A percentile compares a stretch with the other conserved stretches of the same genome.
phyloP scores from a whole-genome alignment of 225 moss, liverwort and hornwort genomes.

The Climacium dendroides region DNA sequence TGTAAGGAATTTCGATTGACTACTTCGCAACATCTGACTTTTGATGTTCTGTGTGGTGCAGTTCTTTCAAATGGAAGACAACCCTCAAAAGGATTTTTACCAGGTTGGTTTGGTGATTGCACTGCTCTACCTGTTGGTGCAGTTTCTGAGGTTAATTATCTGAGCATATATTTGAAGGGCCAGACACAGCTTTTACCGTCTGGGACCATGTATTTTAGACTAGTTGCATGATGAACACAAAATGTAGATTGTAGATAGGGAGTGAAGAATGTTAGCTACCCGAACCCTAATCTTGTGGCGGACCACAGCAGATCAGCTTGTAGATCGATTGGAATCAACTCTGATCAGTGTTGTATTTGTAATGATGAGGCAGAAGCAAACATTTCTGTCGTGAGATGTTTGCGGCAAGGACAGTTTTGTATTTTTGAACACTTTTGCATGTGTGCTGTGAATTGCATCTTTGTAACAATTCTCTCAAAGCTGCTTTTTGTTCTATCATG shows the following conservation, averaged over 20 bases:
- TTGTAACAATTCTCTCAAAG: neutral
- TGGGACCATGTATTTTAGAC: slow-evolving; percentile 4
- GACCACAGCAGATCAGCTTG: neutral
- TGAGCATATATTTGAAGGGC: slow-evolving; percentile 2
- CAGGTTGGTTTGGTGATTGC: slow-evolving; percentile 82
- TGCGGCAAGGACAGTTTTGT: neutral
- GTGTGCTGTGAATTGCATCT: neutral
- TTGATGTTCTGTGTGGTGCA: slow-evolving; percentile 9
- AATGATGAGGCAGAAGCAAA: neutral
- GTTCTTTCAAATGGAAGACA: slow-evolving; percentile 93
- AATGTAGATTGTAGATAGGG: slow-evolving; percentile 2
- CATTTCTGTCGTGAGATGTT: neutral
- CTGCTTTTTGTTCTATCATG: neutral
- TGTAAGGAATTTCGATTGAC: neutral
- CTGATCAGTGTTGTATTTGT: neutral
- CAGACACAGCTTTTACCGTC: neutral
- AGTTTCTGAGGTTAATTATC: slow-evolving; percentile 62
- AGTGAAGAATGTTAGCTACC: neutral
- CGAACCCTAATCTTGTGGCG: neutral
- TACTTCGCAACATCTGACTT: neutral
- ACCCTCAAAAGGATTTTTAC: slow-evolving; percentile 71
- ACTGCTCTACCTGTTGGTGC: slow-evolving; percentile 77
- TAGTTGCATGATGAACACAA: neutral
- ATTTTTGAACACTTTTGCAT: neutral
- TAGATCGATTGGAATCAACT: neutral